These are phyloP conservation scores for Mimosa bimucronata DNA, from an alignment of 306 rosid species.

Conservation along the genomic window DNA sequence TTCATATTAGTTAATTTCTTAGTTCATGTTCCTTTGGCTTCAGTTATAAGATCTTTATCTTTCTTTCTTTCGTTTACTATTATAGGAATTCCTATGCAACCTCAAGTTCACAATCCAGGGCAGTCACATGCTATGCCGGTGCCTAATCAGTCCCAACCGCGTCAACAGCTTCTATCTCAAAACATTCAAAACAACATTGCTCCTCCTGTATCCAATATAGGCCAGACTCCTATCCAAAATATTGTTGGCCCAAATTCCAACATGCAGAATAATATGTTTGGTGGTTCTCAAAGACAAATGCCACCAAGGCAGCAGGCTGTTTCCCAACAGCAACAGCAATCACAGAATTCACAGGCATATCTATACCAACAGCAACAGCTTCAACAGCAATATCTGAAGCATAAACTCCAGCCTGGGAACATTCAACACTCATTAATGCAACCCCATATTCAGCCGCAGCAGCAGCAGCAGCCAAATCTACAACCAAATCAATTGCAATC, in stretches of 20 bases:
- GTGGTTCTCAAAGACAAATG: constrained; percentile 76
- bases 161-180: constrained; percentile 73
- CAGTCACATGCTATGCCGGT: constrained; percentile 61
- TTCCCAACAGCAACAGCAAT: constrained; percentile 73
- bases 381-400: constrained; percentile 57
- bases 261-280: constrained; percentile 57
- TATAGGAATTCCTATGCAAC: constrained; percentile 60
- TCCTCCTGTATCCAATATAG: constrained; percentile 61
- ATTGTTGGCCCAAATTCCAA: constrained; percentile 69
- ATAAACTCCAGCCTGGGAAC: constrained; percentile 45
- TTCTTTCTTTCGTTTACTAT: background rate
- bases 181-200: constrained; percentile 63
- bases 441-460: constrained; percentile 66
- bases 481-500: constrained; percentile 78
- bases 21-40: constrained; percentile 18
- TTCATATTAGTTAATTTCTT: constrained; percentile 6
- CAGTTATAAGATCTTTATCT: constrained; percentile 25
- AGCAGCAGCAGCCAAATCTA: constrained; percentile 61
- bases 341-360: constrained; percentile 63
- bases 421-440: constrained; percentile 38
- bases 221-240: constrained; percentile 63
- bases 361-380: constrained; percentile 57
- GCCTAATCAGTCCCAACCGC: constrained; percentile 66
- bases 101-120: constrained; percentile 67
- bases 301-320: constrained; percentile 77